Conservation (phyloP, 129 eudicot species). For the Helianthus annuus region HanXRQr2.0-SUNRISE NC_035438.2:9709209-9709708, state of each 20-base stretch:
- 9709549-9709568: not conserved
- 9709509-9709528: not conserved
- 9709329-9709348: too few species aligned
- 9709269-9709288: too few species aligned
- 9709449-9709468: not conserved
- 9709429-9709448: not conserved
- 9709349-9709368: too few species aligned
- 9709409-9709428: not conserved
- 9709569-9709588: conserved; percentile 11
- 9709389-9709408: too few species aligned
- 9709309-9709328: too few species aligned
- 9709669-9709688: conserved; percentile 9
- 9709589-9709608: not conserved
- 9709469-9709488: not conserved
- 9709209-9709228: too few species aligned
- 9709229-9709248: too few species aligned
- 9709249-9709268: too few species aligned
- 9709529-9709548: not conserved
- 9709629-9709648: not conserved
- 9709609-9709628: conserved; percentile 8
- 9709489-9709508: too few species aligned
- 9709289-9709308: too few species aligned
- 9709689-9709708: conserved; percentile 42
- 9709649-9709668: not conserved
- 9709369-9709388: too few species aligned